Evolutionary conservation across 164 flowering plant genomes (phyloP), one percentile per base, ranked within the genome.

Genomic region (Dillenia suffruticosa): DNA sequence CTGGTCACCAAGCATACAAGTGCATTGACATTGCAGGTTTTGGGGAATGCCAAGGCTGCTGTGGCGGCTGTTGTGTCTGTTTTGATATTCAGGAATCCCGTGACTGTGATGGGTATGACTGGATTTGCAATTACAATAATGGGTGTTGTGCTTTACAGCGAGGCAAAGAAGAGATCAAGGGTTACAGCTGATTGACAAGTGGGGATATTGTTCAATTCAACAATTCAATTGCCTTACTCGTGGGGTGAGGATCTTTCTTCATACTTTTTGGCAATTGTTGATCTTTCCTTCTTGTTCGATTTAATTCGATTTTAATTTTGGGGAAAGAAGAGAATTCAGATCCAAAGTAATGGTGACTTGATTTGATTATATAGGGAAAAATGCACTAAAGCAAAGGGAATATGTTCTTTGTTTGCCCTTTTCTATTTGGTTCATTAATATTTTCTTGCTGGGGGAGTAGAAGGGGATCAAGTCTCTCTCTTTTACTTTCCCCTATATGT

Each of bases 131-230:
- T 93, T n/a, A 93, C 98, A 0, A 67, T 90, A 9, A 85, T 90
- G 94, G 98, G 98, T 10, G 98, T 93, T 40, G 96, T 84, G 50
- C 87, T 88, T 66, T 93, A 93, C 84, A 90, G 96, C 54, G 97
- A 93, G 63, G 98, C 97, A 0, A 88, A 77, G 85, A 93, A 87
- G 83, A 76, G 96, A 60, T 81, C 92, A 43, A 89, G 76, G 66
- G 77, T 51, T 51, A 69, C 79, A 49, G 59, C 74, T 26, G 87
- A 82, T 61, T 84, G 73, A 79, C 45, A 57, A 17, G 43, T 50
- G n/a, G 55, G 15, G 54, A 46, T 13, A 32, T 32, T 32, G 40
- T 32, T 32, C 13, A 60, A 22, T 26, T 58, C 26, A 17, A 9
- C 40, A 2, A 62, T 53, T 26, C 26, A 15, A 44, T 10, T 17